Evolutionary conservation across 2,329 filamentous ascomycete genomes (phyloP).

Genomic region (Coniochaeta hoffmannii): DNA sequence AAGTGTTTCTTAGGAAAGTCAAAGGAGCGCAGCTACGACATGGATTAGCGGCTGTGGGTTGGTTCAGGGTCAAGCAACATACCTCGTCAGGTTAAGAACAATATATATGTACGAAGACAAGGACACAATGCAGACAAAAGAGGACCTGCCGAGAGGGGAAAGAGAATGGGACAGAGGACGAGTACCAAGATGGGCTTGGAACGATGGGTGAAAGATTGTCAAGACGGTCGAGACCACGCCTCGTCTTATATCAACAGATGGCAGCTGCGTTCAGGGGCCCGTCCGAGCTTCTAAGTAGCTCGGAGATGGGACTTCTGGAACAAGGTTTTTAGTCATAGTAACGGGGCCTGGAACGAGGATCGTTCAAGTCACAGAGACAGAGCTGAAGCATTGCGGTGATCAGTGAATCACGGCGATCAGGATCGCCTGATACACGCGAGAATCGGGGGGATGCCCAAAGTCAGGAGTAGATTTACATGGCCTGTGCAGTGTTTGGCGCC

Average conservation of each 20-base stretch:
- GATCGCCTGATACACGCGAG: constrained; percentile 1
- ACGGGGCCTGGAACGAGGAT: background rate
- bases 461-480: background rate
- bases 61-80: background rate
- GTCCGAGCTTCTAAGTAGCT: background rate
- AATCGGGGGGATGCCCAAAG: background rate
- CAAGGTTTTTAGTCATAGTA: background rate
- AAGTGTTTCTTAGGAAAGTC: background rate
- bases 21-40: constrained; percentile 1
- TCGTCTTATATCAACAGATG: background rate
- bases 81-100: background rate
- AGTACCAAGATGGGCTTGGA: background rate
- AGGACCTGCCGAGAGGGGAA: background rate
- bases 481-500: background rate
- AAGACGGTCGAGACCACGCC: background rate
- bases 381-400: background rate
- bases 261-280: background rate
- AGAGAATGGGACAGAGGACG: background rate
- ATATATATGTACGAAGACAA: background rate
- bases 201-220: background rate
- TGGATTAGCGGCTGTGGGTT: background rate
- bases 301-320: background rate
- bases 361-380: background rate
- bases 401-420: constrained; percentile 1
- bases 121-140: background rate